Evolutionary conservation across 495 filamentous ascomycete species (phyloP), one percentile per base, ranked within the genome.

Genomic region (Lichenothelia convexa): DNA sequence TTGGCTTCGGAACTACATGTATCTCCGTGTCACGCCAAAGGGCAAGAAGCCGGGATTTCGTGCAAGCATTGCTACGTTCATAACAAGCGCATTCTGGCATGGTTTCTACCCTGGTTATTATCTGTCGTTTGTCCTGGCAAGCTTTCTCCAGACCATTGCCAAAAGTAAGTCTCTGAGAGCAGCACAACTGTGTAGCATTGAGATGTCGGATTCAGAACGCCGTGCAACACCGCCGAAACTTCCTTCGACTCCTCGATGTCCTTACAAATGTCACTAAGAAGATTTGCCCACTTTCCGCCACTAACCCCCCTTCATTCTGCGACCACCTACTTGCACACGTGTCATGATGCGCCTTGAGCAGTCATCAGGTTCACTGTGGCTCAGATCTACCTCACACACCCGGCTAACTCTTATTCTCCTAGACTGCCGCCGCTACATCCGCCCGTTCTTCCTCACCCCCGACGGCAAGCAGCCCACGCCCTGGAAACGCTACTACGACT

Each of bases 91-190:
- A 1, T 79, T 95, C 51, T 97, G 89, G 89, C 89, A 97, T 54
- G 89, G 89, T 13, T 94, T 95, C 60, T 89, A 89, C 44, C 89
- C 91, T 0, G 89, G 89, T 4, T 97, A 97, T 55, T 95, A 97
- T 55, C 53, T 97, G 33, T 65, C 80, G 6, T 97, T 97, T 43
- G 57, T 94, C 35, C 65, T 93, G 15, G 89, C 81, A 1, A 78
- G 79, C 15, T 81, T 97, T 43, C 66, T 93, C 26, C 89, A 97
- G 55, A 91, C 81, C 2, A 75, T 77, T 20, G 91, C 91, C 7
- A 97, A 97, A 63, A 81, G 87, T 93, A 67, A 21, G 36, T n/a
- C n/a, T 29, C n/a, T n/a, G n/a, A n/a, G n/a, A n/a, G n/a, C n/a
- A n/a, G n/a, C n/a, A n/a, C n/a, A n/a, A n/a, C n/a, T n/a, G n/a